A percentile compares a stretch with the other conserved stretches of the same genome.
Conservation (phyloP, 2,329 filamentous ascomycete genomes). For the Pseudogymnoascus sp. region DNA sequence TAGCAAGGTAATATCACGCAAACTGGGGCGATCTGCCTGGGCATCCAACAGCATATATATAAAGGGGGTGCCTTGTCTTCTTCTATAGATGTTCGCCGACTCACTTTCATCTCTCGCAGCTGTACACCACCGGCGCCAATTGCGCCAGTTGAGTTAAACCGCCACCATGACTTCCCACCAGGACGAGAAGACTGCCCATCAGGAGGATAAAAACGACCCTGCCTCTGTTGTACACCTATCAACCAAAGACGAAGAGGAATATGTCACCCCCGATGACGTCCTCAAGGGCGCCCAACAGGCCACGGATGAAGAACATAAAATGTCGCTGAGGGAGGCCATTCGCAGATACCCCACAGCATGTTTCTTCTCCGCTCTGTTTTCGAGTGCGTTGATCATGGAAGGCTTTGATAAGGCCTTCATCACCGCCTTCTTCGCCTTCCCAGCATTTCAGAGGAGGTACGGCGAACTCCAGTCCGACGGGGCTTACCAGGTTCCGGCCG, state of each 20-base stretch:
- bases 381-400: slow-evolving; percentile 30
- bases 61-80: background rate
- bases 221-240: background rate
- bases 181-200: background rate
- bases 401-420: slow-evolving; percentile 30
- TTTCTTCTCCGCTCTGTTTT: slow-evolving; percentile 27
- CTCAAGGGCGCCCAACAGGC: slow-evolving; percentile 19
- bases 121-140: background rate
- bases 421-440: slow-evolving; percentile 25
- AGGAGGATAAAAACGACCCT: slow-evolving; percentile 3
- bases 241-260: slow-evolving; percentile 7
- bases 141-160: background rate
- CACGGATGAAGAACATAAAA: slow-evolving; percentile 17
- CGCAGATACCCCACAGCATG: slow-evolving; percentile 21
- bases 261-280: slow-evolving; percentile 5
- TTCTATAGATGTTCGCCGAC: too few species aligned
- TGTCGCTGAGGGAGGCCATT: slow-evolving; percentile 18
- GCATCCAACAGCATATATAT: background rate
- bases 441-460: slow-evolving; percentile 16
- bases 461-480: slow-evolving; percentile 13
- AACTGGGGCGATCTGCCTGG: background rate
- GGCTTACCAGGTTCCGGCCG: slow-evolving; percentile 23
- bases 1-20: background rate
- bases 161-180: background rate
- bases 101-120: background rate